Percentiles rank a stretch among this genome's conserved stretches.
Conservation (phyloP, 2,329 filamentous ascomycete genomes). For the Alternaria ventricosa region DNA sequence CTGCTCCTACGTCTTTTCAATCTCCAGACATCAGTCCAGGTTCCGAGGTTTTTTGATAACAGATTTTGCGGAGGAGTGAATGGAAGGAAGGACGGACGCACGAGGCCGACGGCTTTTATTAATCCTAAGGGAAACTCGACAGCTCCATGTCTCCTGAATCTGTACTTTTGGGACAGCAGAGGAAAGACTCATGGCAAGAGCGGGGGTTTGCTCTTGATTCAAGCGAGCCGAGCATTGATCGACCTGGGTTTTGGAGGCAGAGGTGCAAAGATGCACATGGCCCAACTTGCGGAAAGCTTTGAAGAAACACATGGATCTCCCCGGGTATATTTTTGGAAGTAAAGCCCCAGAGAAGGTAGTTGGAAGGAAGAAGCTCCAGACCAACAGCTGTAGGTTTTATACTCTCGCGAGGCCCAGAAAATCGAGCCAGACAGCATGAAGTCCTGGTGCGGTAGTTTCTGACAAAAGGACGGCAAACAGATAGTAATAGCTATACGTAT, state of each 20-base stretch:
- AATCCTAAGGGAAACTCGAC: not conserved
- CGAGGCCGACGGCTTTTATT: not conserved
- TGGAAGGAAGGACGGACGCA: not conserved
- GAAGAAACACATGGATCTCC: not conserved
- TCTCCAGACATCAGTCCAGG: no score
- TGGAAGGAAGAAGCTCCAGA: not conserved
- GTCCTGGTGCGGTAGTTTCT: no score
- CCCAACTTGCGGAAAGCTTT: not conserved
- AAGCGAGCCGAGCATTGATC: not conserved
- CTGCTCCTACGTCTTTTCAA: no score
- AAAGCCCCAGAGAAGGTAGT: not conserved
- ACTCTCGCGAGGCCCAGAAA: not conserved
- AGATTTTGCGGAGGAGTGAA: no score
- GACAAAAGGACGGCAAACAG: no score
- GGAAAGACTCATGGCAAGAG: not conserved
- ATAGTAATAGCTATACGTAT: no score
- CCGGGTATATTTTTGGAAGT: fast-evolving
- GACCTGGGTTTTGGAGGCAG: not conserved
- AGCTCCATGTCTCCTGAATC: not conserved
- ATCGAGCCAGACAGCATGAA: not conserved
- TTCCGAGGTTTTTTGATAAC: no score
- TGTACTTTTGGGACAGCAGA: not conserved
- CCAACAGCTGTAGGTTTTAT: not conserved
- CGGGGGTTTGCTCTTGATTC: fast-evolving
- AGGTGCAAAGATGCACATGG: not conserved